Percentiles rank a stretch among this genome's conserved stretches.
Conservation (phyloP, 2,329 filamentous ascomycete genomes). For the Thermothelomyces thermophilus region DNA sequence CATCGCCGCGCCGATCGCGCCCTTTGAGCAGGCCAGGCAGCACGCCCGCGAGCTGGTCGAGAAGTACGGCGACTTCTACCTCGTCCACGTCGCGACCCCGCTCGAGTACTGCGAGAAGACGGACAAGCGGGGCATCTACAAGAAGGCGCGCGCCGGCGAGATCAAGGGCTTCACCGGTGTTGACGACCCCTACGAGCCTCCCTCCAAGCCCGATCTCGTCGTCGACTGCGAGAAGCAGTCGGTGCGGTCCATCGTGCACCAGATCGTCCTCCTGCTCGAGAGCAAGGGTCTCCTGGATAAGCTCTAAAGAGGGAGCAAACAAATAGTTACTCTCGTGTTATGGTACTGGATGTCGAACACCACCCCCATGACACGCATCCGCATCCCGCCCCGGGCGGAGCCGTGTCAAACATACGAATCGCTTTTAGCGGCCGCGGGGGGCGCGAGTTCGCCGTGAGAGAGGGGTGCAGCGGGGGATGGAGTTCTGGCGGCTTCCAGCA, state of each 20-base stretch:
- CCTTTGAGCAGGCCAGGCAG: conserved; percentile 72
- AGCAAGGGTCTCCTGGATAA: conserved; percentile 79
- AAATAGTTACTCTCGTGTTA: background rate
- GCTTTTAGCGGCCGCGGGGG: too few relatives aligned
- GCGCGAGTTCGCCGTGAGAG: background rate
- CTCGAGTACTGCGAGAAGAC: conserved; percentile 93
- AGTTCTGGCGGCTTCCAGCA: background rate
- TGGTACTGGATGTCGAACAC: too few relatives aligned
- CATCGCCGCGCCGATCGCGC: conserved; percentile 93
- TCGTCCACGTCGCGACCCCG: conserved; percentile 88
- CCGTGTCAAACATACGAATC: too few relatives aligned
- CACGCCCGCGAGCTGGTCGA: conserved; percentile 79
- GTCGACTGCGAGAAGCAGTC: conserved; percentile 82
- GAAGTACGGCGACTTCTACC: conserved; percentile 86
- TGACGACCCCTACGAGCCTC: conserved; percentile 91
- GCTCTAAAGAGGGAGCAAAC: conserved; percentile 36
- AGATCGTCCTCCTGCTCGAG: conserved; percentile 92
- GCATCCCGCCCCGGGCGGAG: background rate
- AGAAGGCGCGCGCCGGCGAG: conserved; percentile 74
- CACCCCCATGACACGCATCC: too few relatives aligned
- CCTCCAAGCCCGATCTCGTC: conserved; percentile 71
- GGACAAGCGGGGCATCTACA: conserved; percentile 87
- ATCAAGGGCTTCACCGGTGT: conserved; percentile 98
- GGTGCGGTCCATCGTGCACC: conserved; percentile 89
- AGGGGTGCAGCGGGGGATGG: background rate